phyloP scores from a whole-genome alignment of 2,329 filamentous ascomycete species.

The Arthrobotrys sphaeroides region DNA sequence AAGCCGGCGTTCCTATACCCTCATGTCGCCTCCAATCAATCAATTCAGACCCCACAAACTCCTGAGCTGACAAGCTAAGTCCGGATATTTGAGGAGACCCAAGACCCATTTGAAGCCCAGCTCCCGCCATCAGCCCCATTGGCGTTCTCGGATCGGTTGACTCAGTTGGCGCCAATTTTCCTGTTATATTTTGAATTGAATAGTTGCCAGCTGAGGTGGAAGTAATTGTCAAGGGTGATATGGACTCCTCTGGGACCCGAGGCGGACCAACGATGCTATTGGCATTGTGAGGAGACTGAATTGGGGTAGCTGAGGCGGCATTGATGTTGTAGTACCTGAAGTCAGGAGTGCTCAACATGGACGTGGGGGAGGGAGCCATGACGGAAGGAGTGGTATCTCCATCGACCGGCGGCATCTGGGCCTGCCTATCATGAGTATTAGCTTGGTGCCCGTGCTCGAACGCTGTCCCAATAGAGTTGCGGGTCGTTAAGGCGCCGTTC shows the following conservation, averaged over 20 bases:
- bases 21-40: background rate
- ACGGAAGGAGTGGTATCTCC: background rate
- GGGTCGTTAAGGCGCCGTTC: background rate
- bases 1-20: background rate
- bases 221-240: conserved; percentile 18
- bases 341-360: background rate
- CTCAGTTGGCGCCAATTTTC: too few species aligned
- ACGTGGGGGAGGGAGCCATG: background rate
- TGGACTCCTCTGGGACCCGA: background rate
- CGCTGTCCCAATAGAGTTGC: background rate
- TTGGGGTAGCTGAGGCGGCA: background rate
- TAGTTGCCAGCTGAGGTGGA: background rate
- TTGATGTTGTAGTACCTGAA: background rate
- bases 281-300: background rate
- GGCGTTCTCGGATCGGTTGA: background rate
- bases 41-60: background rate
- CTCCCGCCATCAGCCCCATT: background rate
- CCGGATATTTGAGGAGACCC: background rate
- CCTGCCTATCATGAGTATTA: background rate
- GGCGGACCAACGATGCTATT: background rate
- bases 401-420: background rate
- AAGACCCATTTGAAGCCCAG: background rate
- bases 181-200: background rate
- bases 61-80: background rate
- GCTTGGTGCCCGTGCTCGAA: background rate